Evolutionary conservation across 1,139 yeast genomes (phyloP), one percentile per base, ranked within the genome.

Genomic region (Diutina mesorugosa): DNA sequence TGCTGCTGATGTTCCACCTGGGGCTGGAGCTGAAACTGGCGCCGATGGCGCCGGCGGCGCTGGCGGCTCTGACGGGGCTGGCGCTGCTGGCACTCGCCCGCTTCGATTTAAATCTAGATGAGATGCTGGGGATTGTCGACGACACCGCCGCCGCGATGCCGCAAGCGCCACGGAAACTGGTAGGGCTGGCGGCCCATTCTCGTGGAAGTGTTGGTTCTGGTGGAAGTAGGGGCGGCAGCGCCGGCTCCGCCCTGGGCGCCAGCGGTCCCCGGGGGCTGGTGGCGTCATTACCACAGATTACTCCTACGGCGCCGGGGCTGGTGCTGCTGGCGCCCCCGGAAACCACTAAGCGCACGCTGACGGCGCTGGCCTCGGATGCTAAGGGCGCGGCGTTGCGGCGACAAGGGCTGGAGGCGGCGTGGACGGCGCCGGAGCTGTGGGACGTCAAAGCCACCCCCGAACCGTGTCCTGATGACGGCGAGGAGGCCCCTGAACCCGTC

Each of bases 341-440:
- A 35, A 14, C 14, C 18, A 12, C n/a, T 2, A 14, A 6, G 14
- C n/a, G 8, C 9, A 41, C 45, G 18, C 45, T 41, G 45, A 10
- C n/a, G 45, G n/a, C 18, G 16, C 45, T 14, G 16, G 16, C 45
- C 7, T 32, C 38, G 38, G 12, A 8, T 6, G 38, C 12, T 32
- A 32, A 21, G 26, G 26, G 38, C 38, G 46, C 9, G 7, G 16
- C n/a, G 8, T 14, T n/a, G 6, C 14, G 14, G 7, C 30, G 51
- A 7, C 16, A 12, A 26, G 51, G 51, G 6, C 41, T 48, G 52
- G 52, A 48, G 7, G 52, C 53, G 56, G 54, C 69, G 9, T 82
- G 93, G 93, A 75, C 74, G 46, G 87, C 93, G 0, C 93, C 93
- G 0, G 91, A 86, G 64, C 81, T 87, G 65, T 86, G 93, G 93